Conservation (phyloP, 306 rosid species). For the Lathyrus tuberosus region DNA sequence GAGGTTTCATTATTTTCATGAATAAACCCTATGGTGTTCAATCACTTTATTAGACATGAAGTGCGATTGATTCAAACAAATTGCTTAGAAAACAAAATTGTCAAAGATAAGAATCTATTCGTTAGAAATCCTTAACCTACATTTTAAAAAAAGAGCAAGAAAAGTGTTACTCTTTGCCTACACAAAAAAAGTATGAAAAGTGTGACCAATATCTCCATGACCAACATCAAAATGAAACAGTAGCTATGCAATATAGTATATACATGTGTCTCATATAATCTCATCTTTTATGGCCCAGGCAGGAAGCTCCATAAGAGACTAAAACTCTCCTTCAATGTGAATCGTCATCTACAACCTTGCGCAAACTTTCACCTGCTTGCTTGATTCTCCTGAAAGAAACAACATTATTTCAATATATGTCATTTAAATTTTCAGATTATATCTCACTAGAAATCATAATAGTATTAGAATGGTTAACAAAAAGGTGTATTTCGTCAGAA, state of each 20-base stretch:
- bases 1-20: no score
- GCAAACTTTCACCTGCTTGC: conserved; percentile 25
- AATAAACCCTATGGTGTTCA: no score
- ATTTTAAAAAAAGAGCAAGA: background rate
- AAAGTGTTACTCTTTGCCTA: background rate
- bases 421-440: no score
- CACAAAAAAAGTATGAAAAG: conserved; percentile 8
- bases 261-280: conserved; percentile 26
- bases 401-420: no score
- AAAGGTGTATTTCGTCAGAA: no score
- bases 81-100: no score
- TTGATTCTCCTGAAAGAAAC: no score
- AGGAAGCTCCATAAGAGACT: conserved; percentile 38
- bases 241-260: conserved; percentile 15
- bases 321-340: conserved; percentile 36
- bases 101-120: conserved; percentile 10
- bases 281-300: conserved; percentile 37
- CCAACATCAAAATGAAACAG: conserved; percentile 5
- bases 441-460: no score
- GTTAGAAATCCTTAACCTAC: conserved; percentile 4
- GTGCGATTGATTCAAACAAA: no score
- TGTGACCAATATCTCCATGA: conserved; percentile 14
- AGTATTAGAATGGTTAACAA: no score
- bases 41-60: no score
- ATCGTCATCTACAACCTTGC: conserved; percentile 38